Evolutionary conservation across 2,329 filamentous ascomycete genomes (phyloP).

Genomic region (Gremmenia infestans): DNA sequence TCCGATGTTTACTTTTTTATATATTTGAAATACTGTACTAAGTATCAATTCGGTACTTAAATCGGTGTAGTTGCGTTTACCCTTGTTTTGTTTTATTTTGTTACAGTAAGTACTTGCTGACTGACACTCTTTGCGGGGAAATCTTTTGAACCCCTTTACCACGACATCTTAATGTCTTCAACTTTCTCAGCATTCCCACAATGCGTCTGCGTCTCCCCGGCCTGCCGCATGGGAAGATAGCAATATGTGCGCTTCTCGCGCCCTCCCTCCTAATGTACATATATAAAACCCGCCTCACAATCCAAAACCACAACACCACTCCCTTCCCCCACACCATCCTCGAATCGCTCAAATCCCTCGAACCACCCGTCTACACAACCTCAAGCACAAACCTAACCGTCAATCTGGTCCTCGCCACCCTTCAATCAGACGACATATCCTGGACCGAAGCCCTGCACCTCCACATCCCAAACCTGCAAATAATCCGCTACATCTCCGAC

Average conservation of each 20-base stretch:
- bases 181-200: neutral
- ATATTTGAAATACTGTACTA: no score
- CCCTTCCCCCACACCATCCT: neutral
- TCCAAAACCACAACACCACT: neutral
- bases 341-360: neutral
- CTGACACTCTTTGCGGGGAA: no score
- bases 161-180: neutral
- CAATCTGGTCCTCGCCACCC: slow-evolving; percentile 12
- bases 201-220: neutral
- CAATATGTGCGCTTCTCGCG: neutral
- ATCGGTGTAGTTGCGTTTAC: no score
- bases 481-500: slow-evolving; percentile 46
- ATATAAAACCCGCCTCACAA: neutral
- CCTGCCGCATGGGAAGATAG: neutral
- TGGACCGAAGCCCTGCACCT: slow-evolving; percentile 6
- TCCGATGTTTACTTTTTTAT: no score
- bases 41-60: no score
- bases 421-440: neutral
- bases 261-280: neutral
- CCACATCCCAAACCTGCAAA: slow-evolving; percentile 6
- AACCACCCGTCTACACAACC: neutral
- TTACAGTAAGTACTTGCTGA: no score
- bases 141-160: neutral
- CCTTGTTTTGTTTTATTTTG: no score
- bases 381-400: slow-evolving; percentile 1